A percentile compares a stretch with the other conserved stretches of the same genome.
Conservation (phyloP, 2,329 filamentous ascomycete genomes). For the Venturiaceae sp. region DNA sequence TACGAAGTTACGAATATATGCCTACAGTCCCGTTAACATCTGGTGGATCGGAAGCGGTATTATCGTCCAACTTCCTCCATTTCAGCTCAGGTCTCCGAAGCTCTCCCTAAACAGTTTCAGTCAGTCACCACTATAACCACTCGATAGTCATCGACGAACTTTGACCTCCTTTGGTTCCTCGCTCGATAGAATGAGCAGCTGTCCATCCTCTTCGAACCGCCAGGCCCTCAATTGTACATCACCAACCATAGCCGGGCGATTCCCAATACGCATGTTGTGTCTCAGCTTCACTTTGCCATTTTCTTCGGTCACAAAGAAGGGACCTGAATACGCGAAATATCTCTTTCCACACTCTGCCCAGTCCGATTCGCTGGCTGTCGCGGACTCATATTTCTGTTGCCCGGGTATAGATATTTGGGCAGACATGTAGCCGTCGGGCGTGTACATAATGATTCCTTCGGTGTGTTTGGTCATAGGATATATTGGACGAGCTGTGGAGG, state of each 20-base stretch:
- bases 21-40: neutral
- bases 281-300: constrained; percentile 3
- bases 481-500: constrained; percentile 7
- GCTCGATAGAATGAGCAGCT: constrained; percentile 3
- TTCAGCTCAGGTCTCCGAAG: neutral
- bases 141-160: too few relatives aligned
- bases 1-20: neutral
- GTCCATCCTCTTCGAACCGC: constrained; percentile 6
- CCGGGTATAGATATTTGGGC: constrained; percentile 27
- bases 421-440: constrained; percentile 28
- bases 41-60: neutral
- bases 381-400: constrained; percentile 13
- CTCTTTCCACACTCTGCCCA: constrained; percentile 11
- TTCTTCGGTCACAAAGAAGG: constrained; percentile 9
- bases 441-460: constrained; percentile 28
- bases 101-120: neutral
- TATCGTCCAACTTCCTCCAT: neutral
- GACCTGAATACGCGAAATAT: constrained; percentile 11
- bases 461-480: constrained; percentile 27
- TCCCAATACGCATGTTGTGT: constrained; percentile 2
- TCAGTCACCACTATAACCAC: too few relatives aligned
- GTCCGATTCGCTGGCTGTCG: constrained; percentile 9
- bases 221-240: constrained; percentile 4
- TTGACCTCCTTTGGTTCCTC: constrained; percentile 4
- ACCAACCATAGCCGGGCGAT: neutral